A percentile compares a stretch with the other conserved stretches of the same genome.
Conservation (phyloP, 1,139 yeast genomes). For the Taphrina wiesneri region DNA sequence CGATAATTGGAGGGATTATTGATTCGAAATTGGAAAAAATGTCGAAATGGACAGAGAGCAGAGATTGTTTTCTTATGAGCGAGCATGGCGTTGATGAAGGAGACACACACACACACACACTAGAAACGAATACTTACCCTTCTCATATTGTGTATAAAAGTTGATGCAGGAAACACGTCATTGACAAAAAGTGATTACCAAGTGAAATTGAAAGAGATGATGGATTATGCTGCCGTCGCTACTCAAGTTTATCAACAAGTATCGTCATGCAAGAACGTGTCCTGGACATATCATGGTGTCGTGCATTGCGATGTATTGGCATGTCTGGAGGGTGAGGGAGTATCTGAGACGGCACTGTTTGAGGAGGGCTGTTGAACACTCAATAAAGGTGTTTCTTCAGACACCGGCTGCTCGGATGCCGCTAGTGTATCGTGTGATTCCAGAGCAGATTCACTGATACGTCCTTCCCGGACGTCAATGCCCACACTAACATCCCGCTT, state of each 20-base stretch:
- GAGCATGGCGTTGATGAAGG: not conserved
- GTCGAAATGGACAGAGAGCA: not conserved
- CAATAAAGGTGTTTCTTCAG: conserved; percentile 10
- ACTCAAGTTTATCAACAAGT: not conserved
- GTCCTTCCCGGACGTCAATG: conserved; percentile 25
- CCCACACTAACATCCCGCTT: conserved; percentile 43
- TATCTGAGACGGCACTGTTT: not conserved
- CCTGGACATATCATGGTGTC: not conserved
- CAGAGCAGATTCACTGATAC: conserved; percentile 3
- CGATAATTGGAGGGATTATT: no score
- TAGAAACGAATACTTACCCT: not conserved
- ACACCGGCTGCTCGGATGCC: not conserved
- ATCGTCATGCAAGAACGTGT: not conserved
- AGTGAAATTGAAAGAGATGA: not conserved
- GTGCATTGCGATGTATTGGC: not conserved
- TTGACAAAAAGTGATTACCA: not conserved
- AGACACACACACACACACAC: not conserved
- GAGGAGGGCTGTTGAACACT: not conserved
- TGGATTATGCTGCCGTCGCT: not conserved
- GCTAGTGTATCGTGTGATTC: not conserved
- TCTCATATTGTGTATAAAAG: not conserved
- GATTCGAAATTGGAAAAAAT: not conserved
- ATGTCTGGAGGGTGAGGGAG: not conserved
- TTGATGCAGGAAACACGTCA: not conserved
- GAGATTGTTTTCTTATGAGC: not conserved